Conservation (phyloP, 306 rosid genomes). For the Vigna trinervia region DNA sequence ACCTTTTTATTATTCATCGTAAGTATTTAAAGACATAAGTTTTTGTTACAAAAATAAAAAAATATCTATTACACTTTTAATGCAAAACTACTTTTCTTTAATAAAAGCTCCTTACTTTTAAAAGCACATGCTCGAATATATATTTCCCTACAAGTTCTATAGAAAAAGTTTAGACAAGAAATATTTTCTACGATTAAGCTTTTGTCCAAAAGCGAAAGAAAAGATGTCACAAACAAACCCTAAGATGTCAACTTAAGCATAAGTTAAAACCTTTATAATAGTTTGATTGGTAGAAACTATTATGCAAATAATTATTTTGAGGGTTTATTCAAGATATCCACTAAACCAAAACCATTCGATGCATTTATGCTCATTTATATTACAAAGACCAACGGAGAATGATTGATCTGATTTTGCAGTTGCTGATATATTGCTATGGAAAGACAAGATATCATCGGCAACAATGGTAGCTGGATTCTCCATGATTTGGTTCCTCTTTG, state of each 20-base stretch:
- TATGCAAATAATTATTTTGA: background rate
- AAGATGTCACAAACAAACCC: background rate
- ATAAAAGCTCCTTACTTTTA: background rate
- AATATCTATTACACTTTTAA: background rate
- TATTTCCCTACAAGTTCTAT: background rate
- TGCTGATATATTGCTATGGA: slow-evolving; percentile 72
- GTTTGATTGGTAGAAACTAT: background rate
- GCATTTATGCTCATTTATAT: slow-evolving; percentile 7
- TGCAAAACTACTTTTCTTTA: background rate
- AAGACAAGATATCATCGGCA: slow-evolving; percentile 57
- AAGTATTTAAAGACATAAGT: background rate
- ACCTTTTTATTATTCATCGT: background rate
- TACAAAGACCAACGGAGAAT: background rate
- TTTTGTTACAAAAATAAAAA: background rate
- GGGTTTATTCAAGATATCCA: background rate
- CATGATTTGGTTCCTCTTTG: slow-evolving; percentile 60
- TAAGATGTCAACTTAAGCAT: background rate
- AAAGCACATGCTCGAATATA: background rate
- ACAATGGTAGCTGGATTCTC: slow-evolving; percentile 54
- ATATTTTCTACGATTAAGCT: background rate
- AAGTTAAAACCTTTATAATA: background rate
- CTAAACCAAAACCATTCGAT: background rate
- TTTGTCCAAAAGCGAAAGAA: background rate
- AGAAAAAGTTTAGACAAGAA: background rate
- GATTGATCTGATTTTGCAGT: slow-evolving; percentile 53